Evolutionary conservation across 2,329 filamentous ascomycete genomes (phyloP).

Genomic region (Blumeriella jaapii): DNA sequence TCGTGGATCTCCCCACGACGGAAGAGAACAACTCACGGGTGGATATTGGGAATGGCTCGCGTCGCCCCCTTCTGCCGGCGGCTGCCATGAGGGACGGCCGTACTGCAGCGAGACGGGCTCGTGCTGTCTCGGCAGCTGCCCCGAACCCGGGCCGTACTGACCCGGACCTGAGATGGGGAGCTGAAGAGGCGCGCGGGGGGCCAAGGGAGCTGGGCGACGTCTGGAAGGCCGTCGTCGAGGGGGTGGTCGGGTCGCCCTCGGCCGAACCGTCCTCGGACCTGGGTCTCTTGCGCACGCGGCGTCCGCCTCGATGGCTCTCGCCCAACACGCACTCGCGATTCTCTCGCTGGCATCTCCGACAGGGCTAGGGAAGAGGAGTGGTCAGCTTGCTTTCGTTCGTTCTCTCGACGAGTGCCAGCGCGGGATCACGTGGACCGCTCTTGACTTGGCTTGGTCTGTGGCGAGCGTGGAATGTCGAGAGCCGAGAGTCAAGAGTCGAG

Average conservation of each 20-base stretch:
- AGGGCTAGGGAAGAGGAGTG: conserved; percentile 18
- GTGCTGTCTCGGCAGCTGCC: conserved; percentile 6
- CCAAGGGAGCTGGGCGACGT: background rate
- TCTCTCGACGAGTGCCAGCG: background rate
- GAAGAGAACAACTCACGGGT: conserved; percentile 12
- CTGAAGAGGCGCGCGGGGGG: background rate
- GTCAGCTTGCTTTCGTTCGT: background rate
- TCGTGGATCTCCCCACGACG: no score
- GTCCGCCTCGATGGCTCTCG: conserved; percentile 26
- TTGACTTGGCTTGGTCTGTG: no score
- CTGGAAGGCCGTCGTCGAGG: background rate
- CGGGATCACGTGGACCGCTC: background rate
- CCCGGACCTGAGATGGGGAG: background rate
- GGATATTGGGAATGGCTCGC: conserved; percentile 17
- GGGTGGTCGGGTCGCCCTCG: background rate
- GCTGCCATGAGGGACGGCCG: conserved; percentile 12
- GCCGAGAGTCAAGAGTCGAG: no score
- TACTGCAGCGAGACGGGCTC: conserved; percentile 15
- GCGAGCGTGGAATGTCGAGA: no score
- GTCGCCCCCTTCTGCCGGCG: conserved; percentile 14
- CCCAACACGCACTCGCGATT: conserved; percentile 25
- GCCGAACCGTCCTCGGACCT: conserved; percentile 16
- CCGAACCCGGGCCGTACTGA: conserved; percentile 10
- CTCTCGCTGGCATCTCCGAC: conserved; percentile 26
- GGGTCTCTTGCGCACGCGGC: conserved; percentile 25